Percentiles rank a stretch among this genome's conserved stretches.
These are phyloP conservation scores for Colletotrichum spinosum DNA, from an alignment of 2,329 filamentous ascomycete genomes.

Conservation along the genomic window DNA sequence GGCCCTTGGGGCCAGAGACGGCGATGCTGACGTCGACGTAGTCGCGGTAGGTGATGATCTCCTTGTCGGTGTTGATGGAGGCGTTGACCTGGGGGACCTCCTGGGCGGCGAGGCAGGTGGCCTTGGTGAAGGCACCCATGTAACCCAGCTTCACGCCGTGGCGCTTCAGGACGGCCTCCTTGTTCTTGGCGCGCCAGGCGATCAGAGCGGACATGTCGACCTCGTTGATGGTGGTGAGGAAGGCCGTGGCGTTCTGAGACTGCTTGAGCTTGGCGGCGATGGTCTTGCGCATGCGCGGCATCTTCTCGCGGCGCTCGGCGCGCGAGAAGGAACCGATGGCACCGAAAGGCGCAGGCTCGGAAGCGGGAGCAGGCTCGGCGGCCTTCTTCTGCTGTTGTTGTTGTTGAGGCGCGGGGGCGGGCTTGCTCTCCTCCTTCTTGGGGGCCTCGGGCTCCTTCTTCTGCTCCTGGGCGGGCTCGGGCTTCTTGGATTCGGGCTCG, in stretches of 20 bases:
- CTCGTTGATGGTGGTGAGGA: slow-evolving; percentile 70
- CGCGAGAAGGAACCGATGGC: slow-evolving; percentile 29
- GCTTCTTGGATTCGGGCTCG: slow-evolving; percentile 16
- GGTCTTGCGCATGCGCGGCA: slow-evolving; percentile 79
- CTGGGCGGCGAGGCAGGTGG: slow-evolving; percentile 72
- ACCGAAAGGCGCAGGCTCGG: slow-evolving; percentile 20
- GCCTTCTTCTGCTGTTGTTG: slow-evolving; percentile 19
- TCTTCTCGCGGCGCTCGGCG: slow-evolving; percentile 42
- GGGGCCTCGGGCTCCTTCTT: slow-evolving; percentile 32
- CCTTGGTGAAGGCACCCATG: slow-evolving; percentile 82
- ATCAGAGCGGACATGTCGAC: slow-evolving; percentile 73
- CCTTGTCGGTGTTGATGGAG: slow-evolving; percentile 65
- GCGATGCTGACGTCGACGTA: slow-evolving; percentile 81
- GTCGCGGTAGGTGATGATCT: slow-evolving; percentile 68
- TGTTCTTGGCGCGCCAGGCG: slow-evolving; percentile 73
- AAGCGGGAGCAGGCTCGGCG: slow-evolving; percentile 8
- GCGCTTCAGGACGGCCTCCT: slow-evolving; percentile 52
- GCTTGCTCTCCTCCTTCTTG: slow-evolving; percentile 35
- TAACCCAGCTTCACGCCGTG: slow-evolving; percentile 66
- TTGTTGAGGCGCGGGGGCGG: slow-evolving; percentile 7
- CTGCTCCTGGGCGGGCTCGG: slow-evolving; percentile 28
- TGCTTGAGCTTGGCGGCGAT: slow-evolving; percentile 76
- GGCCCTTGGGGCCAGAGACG: slow-evolving; percentile 76
- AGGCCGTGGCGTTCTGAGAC: slow-evolving; percentile 76
- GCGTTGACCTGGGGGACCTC: slow-evolving; percentile 80